Evolutionary conservation across 148 eudicot genomes (phyloP).

Genomic region (Fagopyrum tataricum): DNA sequence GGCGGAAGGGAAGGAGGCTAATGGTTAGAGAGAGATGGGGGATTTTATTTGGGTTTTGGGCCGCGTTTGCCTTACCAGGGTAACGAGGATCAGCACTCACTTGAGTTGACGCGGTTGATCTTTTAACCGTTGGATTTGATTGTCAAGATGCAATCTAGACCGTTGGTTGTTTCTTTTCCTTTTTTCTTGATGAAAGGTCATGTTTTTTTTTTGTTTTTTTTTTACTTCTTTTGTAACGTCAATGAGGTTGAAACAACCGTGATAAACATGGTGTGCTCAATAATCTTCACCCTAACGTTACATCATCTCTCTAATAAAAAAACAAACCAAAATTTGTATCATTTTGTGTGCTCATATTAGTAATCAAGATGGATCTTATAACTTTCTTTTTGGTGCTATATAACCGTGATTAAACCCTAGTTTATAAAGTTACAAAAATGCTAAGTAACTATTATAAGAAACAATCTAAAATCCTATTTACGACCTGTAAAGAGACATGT

Average conservation of each 20-base stretch:
- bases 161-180: constrained; percentile 13
- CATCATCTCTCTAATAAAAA: too few species aligned
- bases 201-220: background rate
- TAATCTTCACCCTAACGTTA: background rate
- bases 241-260: background rate
- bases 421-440: too few species aligned
- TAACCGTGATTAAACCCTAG: too few species aligned
- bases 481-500: too few species aligned
- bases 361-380: too few species aligned
- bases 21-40: constrained; percentile 13
- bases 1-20: background rate
- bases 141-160: constrained; percentile 17
- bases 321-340: too few species aligned
- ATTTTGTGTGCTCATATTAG: too few species aligned
- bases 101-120: constrained; percentile 19
- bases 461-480: too few species aligned
- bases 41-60: constrained; percentile 11
- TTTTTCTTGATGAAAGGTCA: background rate
- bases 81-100: constrained; percentile 13
- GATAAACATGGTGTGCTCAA: background rate
- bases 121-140: constrained; percentile 26
- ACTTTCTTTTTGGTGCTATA: too few species aligned
- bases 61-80: background rate
- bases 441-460: too few species aligned
- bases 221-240: background rate